Evolutionary conservation across 1,284 basidiomycete species (phyloP).

Genomic region (Cutaneotrichosporon cutaneum): DNA sequence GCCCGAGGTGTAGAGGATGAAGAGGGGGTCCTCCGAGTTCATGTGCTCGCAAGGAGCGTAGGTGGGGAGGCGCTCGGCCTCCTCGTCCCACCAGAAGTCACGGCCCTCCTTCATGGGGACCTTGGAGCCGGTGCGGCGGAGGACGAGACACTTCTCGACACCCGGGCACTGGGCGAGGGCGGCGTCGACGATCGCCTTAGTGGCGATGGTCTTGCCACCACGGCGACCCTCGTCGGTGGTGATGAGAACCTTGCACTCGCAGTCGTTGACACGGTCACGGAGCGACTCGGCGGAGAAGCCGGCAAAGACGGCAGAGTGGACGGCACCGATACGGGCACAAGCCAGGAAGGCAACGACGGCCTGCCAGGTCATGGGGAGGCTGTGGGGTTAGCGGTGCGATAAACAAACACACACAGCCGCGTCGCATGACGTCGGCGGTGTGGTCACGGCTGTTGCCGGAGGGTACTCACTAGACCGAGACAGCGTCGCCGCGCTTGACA

Average conservation of each 20-base stretch:
- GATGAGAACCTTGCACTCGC: slow-evolving; percentile 83
- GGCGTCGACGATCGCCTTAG: slow-evolving; percentile 88
- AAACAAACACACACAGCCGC: background rate
- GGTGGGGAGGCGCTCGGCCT: slow-evolving; percentile 74
- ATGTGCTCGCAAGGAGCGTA: slow-evolving; percentile 89
- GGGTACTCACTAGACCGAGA: slow-evolving; percentile 67
- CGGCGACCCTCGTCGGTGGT: slow-evolving; percentile 94
- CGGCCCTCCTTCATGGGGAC: slow-evolving; percentile 81
- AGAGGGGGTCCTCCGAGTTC: slow-evolving; percentile 89
- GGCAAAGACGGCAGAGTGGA: slow-evolving; percentile 98
- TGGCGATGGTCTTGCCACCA: slow-evolving; percentile 92
- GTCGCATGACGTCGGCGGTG: background rate
- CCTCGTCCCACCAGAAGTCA: slow-evolving; percentile 97
- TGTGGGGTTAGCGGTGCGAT: slow-evolving; percentile 16
- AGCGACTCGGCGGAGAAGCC: slow-evolving; percentile 97
- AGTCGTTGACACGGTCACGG: slow-evolving; percentile 89
- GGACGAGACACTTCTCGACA: slow-evolving; percentile 89
- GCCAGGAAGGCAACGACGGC: slow-evolving; percentile 94
- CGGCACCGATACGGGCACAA: slow-evolving; percentile 92
- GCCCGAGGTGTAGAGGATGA: slow-evolving; percentile 64
- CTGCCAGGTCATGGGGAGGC: slow-evolving; percentile 65
- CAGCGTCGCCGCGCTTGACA: slow-evolving; percentile 93
- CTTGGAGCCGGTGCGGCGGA: slow-evolving; percentile 80
- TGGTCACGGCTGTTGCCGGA: too few relatives aligned
- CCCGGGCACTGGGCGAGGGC: slow-evolving; percentile 80